Evolutionary conservation across 148 eudicot species (phyloP).

Genomic region (Rhododendron mucronatum): DNA sequence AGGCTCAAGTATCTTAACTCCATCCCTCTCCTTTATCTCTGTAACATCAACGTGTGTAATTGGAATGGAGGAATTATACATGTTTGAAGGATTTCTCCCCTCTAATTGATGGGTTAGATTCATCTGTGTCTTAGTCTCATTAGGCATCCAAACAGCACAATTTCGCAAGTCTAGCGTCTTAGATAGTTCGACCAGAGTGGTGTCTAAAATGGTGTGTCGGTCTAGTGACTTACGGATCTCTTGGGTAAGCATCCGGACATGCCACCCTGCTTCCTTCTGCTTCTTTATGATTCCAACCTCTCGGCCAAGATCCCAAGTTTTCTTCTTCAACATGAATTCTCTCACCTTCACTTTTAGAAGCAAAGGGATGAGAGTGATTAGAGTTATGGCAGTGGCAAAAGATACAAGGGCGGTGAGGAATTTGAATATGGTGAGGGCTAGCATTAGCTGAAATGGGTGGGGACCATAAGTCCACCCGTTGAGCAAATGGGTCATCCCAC

Average conservation of each 20-base stretch:
- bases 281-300: constrained; percentile 74
- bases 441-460: constrained; percentile 63
- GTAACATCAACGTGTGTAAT: constrained; percentile 56
- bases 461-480: constrained; percentile 88
- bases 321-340: constrained; percentile 76
- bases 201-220: constrained; percentile 66
- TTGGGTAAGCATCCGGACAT: constrained; percentile 88
- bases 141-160: constrained; percentile 96
- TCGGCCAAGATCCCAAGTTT: constrained; percentile 72
- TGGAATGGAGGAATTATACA: constrained; percentile 31
- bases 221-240: constrained; percentile 88
- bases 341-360: constrained; percentile 83
- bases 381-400: constrained; percentile 84
- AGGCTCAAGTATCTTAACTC: constrained; percentile 48
- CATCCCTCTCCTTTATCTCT: constrained; percentile 46
- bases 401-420: constrained; percentile 82
- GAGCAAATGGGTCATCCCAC: constrained; percentile 92
- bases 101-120: constrained; percentile 60
- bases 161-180: constrained; percentile 67
- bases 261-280: constrained; percentile 74
- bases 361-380: constrained; percentile 69
- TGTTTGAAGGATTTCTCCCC: constrained; percentile 22
- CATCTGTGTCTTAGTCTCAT: constrained; percentile 62
- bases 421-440: constrained; percentile 74
- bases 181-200: constrained; percentile 79